These are phyloP conservation scores for Umbelopsis ramanniana DNA, from an alignment of 192 early-diverging fungal genomes.

Conservation along the genomic window DNA sequence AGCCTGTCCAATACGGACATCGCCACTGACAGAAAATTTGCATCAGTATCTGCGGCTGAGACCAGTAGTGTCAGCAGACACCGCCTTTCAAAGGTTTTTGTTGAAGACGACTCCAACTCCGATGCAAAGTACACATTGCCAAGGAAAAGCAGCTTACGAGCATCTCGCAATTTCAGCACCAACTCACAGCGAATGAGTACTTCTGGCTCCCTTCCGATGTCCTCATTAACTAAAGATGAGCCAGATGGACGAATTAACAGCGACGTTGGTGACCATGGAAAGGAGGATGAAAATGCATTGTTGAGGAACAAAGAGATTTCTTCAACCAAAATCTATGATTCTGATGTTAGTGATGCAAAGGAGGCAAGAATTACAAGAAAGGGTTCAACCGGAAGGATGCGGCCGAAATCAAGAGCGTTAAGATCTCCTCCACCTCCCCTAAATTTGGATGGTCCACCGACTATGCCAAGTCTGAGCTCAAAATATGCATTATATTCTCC, in stretches of 20 bases:
- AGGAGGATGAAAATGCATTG: not conserved
- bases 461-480: not conserved
- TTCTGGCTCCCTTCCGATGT: not conserved
- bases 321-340: not conserved
- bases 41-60: not conserved
- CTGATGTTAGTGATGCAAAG: not conserved
- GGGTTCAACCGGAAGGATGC: not conserved
- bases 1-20: not conserved
- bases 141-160: conserved; percentile 12
- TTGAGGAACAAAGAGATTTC: not conserved
- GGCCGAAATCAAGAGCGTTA: conserved; percentile 6
- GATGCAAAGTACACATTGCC: not conserved
- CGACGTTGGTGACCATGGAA: not conserved
- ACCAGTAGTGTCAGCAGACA: not conserved
- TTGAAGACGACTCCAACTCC: not conserved
- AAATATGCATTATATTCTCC: conserved; percentile 14
- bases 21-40: not conserved
- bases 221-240: not conserved
- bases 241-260: not conserved
- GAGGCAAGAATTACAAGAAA: conserved; percentile 4
- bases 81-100: conserved; percentile 1
- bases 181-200: not conserved
- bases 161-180: conserved; percentile 3
- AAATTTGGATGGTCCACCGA: conserved; percentile 12
- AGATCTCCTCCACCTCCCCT: conserved; percentile 1